Evolutionary conservation across 2,329 filamentous ascomycete species (phyloP), one percentile per base, ranked within the genome.

Genomic region (Plenodomus biglobosus): DNA sequence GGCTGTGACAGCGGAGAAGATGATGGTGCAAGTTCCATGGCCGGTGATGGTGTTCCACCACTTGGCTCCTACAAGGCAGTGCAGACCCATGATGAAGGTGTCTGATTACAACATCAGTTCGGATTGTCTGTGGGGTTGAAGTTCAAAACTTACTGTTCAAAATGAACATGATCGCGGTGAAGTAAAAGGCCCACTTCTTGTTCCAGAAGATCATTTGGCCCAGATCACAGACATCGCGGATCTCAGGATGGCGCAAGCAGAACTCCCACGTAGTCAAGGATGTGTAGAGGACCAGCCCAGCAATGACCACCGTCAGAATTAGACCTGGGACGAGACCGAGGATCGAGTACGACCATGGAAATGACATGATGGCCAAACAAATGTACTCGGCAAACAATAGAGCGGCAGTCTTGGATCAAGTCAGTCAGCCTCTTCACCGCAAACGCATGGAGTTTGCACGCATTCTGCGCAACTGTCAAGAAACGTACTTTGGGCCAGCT

Each of bases 381-480:
- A 96, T 96, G 71, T 96, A 96, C 77, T 96, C 92, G 42, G 90
- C 94, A 74, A 96, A 96, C 42, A 96, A 83, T 59, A 96, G 72
- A 1, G 87, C 90, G 0, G 92, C 90, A 44, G 92, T 96, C 87
- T 87, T 62, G 6, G 13, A n/a, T n/a, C n/a, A 2, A 17, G 27
- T 3, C 15, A 46, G 42, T 65, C 40, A 66, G 52, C n/a, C 44
- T 27, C 18, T 7, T 2, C 22, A 32, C 35, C n/a, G 34, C 13
- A 11, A 37, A 35, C 17, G 43, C 27, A 32, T 44, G 48, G 21
- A 15, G 37, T 24, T 11, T 24, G 22, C n/a, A 11, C 11, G 22
- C 22, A 24, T 24, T 5, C 11, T 24, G 22, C 22, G 22, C 22
- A 24, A 11, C 22, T 24, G 5, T 24, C 22, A 40, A 32, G 35